Evolutionary conservation across 2,329 filamentous ascomycete genomes (phyloP).

Genomic region (Neofusicoccum ribis): DNA sequence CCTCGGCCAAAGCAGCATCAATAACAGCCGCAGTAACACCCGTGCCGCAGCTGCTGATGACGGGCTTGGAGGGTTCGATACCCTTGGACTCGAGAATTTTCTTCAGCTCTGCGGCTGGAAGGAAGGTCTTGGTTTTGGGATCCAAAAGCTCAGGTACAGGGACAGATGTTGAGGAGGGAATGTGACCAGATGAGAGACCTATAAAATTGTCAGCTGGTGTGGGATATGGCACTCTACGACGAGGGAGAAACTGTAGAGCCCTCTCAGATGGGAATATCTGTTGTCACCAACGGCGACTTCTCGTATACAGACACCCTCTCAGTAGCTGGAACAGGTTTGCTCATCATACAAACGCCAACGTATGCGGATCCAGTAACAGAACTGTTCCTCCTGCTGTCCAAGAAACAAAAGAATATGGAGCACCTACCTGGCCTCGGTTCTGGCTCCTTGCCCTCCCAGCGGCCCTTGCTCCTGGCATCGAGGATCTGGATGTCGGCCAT

Average conservation of each 20-base stretch:
- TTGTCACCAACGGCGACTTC: not conserved
- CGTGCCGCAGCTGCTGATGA: slow-evolving; percentile 87
- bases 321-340: not conserved
- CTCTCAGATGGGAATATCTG: not conserved
- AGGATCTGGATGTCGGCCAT: slow-evolving; percentile 82
- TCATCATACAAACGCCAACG: not conserved
- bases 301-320: not conserved
- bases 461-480: slow-evolving; percentile 77
- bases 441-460: slow-evolving; percentile 79
- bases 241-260: not conserved
- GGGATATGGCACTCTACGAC: not conserved
- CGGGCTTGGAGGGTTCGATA: slow-evolving; percentile 74
- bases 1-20: slow-evolving; percentile 80
- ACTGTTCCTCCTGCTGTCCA: not conserved
- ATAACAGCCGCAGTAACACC: slow-evolving; percentile 91
- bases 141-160: slow-evolving; percentile 81
- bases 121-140: slow-evolving; percentile 76
- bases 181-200: slow-evolving; percentile 79
- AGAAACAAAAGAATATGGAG: slow-evolving; percentile 45
- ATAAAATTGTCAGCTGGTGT: not conserved
- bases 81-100: slow-evolving; percentile 78
- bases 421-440: slow-evolving; percentile 77
- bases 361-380: not conserved
- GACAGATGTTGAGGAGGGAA: slow-evolving; percentile 82
- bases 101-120: slow-evolving; percentile 69